Conservation (phyloP, 192 early-diverging fungal genomes). For the Gaertneriomyces sp. region DNA sequence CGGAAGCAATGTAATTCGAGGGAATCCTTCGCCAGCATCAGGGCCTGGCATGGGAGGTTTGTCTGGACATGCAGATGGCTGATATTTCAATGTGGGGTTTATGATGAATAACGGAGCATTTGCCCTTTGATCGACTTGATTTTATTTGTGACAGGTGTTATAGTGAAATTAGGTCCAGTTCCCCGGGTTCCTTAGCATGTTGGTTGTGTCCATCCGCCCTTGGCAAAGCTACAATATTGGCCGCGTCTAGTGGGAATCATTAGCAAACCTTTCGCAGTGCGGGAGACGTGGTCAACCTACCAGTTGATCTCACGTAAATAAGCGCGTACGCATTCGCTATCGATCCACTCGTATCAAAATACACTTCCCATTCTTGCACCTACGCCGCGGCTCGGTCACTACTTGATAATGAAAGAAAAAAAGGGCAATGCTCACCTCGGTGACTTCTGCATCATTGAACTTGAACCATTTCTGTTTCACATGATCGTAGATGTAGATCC, state of each 20-base stretch:
- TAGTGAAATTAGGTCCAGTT: no score
- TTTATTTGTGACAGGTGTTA: no score
- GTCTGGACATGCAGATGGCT: slow-evolving; percentile 22
- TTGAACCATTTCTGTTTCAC: slow-evolving; percentile 34
- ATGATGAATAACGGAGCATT: no score
- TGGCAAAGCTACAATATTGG: no score
- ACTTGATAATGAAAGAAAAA: neutral
- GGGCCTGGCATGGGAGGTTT: slow-evolving; percentile 25
- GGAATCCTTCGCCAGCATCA: slow-evolving; percentile 20
- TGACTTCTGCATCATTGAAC: slow-evolving; percentile 37
- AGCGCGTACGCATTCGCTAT: slow-evolving; percentile 33
- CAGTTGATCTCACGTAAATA: slow-evolving; percentile 24
- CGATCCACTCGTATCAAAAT: slow-evolving; percentile 32
- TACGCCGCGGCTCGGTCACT: neutral
- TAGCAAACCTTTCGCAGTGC: no score
- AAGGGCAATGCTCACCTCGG: slow-evolving; percentile 16
- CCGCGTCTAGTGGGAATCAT: no score
- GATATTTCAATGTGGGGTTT: no score
- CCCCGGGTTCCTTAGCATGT: no score
- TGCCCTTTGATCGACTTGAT: no score
- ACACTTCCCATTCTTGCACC: slow-evolving; percentile 33
- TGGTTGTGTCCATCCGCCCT: no score
- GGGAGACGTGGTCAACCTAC: neutral
- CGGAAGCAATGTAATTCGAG: slow-evolving; percentile 20
- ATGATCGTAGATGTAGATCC: slow-evolving; percentile 33